Evolutionary conservation across 495 filamentous ascomycete genomes (phyloP), one percentile per base, ranked within the genome.

Genomic region (Poronia punctata): DNA sequence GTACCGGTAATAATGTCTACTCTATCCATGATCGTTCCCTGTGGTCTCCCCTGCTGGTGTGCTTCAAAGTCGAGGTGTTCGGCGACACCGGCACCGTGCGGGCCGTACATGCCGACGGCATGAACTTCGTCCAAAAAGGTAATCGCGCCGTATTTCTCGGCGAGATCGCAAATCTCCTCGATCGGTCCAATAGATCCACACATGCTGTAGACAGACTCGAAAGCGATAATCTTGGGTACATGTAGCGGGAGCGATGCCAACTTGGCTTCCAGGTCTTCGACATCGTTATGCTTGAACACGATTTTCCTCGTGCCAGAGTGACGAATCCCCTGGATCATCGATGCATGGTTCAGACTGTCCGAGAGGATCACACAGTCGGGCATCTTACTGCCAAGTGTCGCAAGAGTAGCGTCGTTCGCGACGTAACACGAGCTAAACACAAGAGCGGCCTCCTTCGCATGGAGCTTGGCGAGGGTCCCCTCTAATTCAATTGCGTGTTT

Each of bases 51-150:
- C 21, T 70, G 66, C 14, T 59, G 55, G 52, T 84, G 81, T 9
- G 86, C 83, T 50, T 95, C 86, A 54, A 84, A 98, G 60, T 98
- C 90, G 18, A 98, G 76, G 61, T 98, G 92, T 64, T 98, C 92
- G 10, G 92, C 92, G 39, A 98, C 93, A 59, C 92, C 92, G 33
- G 89, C 92, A 48, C 92, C 92, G 52, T 90, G 80, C 56, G 92
- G 88, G 54, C 92, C 92, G 57, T 98, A 98, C 92, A 98, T 98
- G 47, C 92, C 92, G 16, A 98, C 92, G 23, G 92, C 92, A 63
- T 98, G 92, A 34, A 98, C 92, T 72, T 98, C 92, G 57, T 98
- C 92, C 59, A 95, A 67, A 65, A 98, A 97, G 51, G 92, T 98
- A 49, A 98, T 76, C 20, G 92, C 92, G 46, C 92, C 92, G 63